Evolutionary conservation across 768 basidiomycete species (phyloP).

Genomic region (Auriscalpium orientale): DNA sequence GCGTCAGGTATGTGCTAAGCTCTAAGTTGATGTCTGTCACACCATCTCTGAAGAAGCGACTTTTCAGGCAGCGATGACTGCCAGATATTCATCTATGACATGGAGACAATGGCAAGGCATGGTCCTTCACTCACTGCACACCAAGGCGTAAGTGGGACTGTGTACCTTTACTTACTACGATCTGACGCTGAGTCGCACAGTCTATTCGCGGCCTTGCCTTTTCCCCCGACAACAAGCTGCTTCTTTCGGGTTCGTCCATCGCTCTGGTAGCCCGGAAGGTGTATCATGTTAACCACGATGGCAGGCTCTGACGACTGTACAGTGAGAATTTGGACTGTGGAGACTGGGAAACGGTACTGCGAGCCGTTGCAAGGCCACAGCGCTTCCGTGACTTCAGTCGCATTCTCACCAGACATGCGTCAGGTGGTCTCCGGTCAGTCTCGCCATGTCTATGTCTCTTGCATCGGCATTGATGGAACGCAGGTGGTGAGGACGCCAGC

Average conservation of each 20-base stretch:
- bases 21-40: neutral
- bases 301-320: slow-evolving; percentile 3
- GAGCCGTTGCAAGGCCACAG: slow-evolving; percentile 7
- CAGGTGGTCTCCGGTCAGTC: slow-evolving; percentile 5
- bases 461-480: neutral
- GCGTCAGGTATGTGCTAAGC: slow-evolving; percentile 14
- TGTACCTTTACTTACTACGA: too few species aligned
- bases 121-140: slow-evolving; percentile 2
- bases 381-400: neutral
- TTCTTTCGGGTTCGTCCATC: slow-evolving; percentile 2
- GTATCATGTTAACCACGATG: neutral
- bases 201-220: neutral
- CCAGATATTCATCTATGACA: slow-evolving; percentile 4
- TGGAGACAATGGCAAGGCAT: neutral
- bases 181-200: neutral
- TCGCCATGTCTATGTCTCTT: neutral
- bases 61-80: slow-evolving; percentile 1
- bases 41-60: neutral
- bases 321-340: slow-evolving; percentile 7
- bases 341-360: slow-evolving; percentile 2
- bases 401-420: slow-evolving; percentile 13
- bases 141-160: neutral
- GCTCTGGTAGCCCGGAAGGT: neutral
- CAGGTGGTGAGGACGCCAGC: slow-evolving; percentile 2
- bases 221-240: neutral